phyloP scores from a whole-genome alignment of 208 protist genomes.

The Naegleria lovaniensis region DNA sequence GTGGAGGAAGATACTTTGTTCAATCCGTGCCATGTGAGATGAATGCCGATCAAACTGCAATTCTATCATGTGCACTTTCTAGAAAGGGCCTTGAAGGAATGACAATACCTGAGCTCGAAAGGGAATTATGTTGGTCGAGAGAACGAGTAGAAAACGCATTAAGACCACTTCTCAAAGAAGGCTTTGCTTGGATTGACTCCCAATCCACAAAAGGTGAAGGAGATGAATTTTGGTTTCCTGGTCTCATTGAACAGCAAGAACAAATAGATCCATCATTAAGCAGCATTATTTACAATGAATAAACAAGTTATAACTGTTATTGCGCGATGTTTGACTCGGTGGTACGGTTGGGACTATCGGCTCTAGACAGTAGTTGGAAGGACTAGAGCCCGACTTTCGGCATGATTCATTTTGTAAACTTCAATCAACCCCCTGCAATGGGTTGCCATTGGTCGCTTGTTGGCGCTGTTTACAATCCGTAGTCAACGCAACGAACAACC shows the following conservation, averaged over 20 bases:
- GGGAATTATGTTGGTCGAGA: constrained; percentile 37
- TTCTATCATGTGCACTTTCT: constrained; percentile 28
- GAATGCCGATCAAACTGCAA: constrained; percentile 48
- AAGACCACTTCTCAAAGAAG: constrained; percentile 33
- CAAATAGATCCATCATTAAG: no score
- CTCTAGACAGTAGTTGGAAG: no score
- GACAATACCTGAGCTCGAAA: neutral
- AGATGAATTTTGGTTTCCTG: constrained; percentile 38
- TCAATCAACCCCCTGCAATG: no score
- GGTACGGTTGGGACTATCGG: no score
- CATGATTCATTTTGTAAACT: no score
- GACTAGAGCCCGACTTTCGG: no score
- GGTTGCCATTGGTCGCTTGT: no score
- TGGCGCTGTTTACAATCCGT: no score
- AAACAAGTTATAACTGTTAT: no score
- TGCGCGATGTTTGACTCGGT: no score
- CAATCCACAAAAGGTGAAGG: constrained; percentile 31
- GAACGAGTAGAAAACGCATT: constrained; percentile 38
- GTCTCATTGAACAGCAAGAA: constrained; percentile 30
- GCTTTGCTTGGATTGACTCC: constrained; percentile 57
- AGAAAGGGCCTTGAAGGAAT: neutral
- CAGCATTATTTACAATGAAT: no score
- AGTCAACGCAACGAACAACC: no score
- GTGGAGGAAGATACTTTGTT: constrained; percentile 31
- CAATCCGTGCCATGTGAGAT: constrained; percentile 58